A percentile compares a stretch with the other conserved stretches of the same genome.
phyloP scores from a whole-genome alignment of 805 yeast genomes.

The Wickerhamiella azymoides region DNA sequence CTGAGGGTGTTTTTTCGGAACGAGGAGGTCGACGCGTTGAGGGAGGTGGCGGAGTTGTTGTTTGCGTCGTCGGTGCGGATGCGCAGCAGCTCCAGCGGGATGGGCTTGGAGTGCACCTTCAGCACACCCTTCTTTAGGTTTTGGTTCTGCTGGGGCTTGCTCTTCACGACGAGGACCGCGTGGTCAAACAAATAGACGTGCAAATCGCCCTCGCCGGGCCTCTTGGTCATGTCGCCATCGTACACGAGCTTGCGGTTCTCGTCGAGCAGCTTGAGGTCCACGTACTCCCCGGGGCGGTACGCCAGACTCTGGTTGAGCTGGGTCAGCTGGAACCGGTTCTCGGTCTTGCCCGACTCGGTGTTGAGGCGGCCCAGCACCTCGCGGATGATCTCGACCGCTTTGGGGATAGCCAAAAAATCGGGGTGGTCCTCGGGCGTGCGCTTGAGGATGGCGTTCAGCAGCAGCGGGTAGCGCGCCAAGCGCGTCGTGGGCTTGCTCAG shows the following conservation, averaged over 20 bases:
- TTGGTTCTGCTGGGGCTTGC: constrained; percentile 52
- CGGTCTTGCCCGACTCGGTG: constrained; percentile 82
- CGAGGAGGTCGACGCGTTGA: constrained; percentile 44
- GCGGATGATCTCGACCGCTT: constrained; percentile 62
- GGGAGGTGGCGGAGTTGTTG: neutral
- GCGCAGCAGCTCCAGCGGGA: constrained; percentile 63
- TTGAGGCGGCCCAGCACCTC: constrained; percentile 67
- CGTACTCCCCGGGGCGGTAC: constrained; percentile 68
- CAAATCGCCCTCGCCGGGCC: constrained; percentile 63
- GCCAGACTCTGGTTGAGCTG: constrained; percentile 74
- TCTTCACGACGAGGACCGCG: constrained; percentile 69
- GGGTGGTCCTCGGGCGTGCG: constrained; percentile 63
- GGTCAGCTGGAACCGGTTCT: constrained; percentile 81
- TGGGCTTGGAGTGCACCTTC: constrained; percentile 80
- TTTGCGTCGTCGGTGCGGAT: constrained; percentile 21
- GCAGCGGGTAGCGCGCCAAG: constrained; percentile 84
- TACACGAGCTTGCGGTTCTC: constrained; percentile 68
- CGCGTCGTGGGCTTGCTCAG: constrained; percentile 91
- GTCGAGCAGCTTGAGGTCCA: constrained; percentile 70
- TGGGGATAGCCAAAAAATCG: constrained; percentile 52
- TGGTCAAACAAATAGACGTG: constrained; percentile 83
- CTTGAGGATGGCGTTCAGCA: constrained; percentile 70
- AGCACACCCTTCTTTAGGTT: constrained; percentile 66
- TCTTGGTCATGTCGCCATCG: constrained; percentile 61
- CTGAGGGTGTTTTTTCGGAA: constrained; percentile 18